Evolutionary conservation across 257 asterid genomes (phyloP), one percentile per base, ranked within the genome.

Genomic region (Salvia rosmarinus): DNA sequence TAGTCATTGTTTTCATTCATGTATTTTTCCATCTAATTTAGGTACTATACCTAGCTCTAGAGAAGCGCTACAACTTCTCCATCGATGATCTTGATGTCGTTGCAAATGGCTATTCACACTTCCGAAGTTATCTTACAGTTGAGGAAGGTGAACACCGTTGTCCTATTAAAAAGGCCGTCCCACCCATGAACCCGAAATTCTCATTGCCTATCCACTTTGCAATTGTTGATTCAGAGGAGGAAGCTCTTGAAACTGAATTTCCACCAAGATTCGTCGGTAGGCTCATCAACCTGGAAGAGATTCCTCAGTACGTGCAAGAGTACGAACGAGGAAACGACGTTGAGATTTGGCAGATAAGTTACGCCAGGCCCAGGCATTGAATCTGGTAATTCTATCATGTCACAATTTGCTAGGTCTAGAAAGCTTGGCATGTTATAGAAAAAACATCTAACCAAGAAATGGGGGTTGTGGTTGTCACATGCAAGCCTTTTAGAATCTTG

Each of bases 51-150:
- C 82, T 94, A 83, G 96, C 98, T 28, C 84, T 94, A 50, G 99
- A 94, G 71, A 94, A 91, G 86, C 96, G 98, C 55, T 91, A 89
- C 78, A 94, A 94, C 85, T 94, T 94, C 88, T 68, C 87, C 50
- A 77, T 94, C 13, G 85, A 89, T 30, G 95, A 94, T 82, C 93
- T 89, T 58, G 91, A 91, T 71, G 89, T 91, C 34, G 93, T 89
- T 57, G 98, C 99, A 17, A 91, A 91, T 71, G 99, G 99, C 42
- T 94, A 94, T 60, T 83, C 93, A 30, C 92, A 74, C 75, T 94
- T 94, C 85, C 84, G 84, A 46, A 83, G 88, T 63, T 87, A 79
- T 82, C 32, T 94, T 10, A 71, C 66, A 55, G 71, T 54, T 0
- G 84, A 75, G 6, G 82, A 69, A 81, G 90, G 91, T 87, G 73